Conservation (phyloP, 2,329 filamentous ascomycete genomes). For the Penicillium concentricum region DNA sequence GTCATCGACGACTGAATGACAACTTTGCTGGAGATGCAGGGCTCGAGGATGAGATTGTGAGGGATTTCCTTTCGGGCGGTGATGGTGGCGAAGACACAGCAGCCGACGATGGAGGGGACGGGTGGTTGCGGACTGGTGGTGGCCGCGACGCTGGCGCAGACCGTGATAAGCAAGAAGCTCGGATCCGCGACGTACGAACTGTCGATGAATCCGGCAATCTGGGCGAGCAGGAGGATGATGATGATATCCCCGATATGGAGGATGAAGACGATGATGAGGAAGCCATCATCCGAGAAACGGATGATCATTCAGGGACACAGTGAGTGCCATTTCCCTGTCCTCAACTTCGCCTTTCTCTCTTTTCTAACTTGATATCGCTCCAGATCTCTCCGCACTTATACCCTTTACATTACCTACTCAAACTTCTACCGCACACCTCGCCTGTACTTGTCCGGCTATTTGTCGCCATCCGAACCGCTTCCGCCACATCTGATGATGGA, state of each 20-base stretch:
- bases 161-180: conserved; percentile 67
- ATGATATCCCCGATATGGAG: conserved; percentile 97
- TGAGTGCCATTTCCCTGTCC: conserved; percentile 40
- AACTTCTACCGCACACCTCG: conserved; percentile 95
- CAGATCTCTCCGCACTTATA: conserved; percentile 88
- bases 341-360: neutral
- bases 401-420: conserved; percentile 96
- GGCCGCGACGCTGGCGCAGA: conserved; percentile 50
- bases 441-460: conserved; percentile 90
- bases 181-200: conserved; percentile 77
- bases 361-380: conserved; percentile 9
- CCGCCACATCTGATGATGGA: conserved; percentile 89
- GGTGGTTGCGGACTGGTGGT: conserved; percentile 87
- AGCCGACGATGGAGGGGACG: conserved; percentile 81
- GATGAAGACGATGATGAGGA: conserved; percentile 93
- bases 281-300: conserved; percentile 83
- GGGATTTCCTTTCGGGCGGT: conserved; percentile 66
- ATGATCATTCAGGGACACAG: conserved; percentile 52
- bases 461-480: conserved; percentile 74
- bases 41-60: conserved; percentile 80
- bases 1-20: conserved; percentile 84
- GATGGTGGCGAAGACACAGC: conserved; percentile 50
- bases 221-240: conserved; percentile 64
- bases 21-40: conserved; percentile 88
- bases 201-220: conserved; percentile 87